phyloP scores from a whole-genome alignment of 306 rosid species.

The Ormosia emarginata region DNA sequence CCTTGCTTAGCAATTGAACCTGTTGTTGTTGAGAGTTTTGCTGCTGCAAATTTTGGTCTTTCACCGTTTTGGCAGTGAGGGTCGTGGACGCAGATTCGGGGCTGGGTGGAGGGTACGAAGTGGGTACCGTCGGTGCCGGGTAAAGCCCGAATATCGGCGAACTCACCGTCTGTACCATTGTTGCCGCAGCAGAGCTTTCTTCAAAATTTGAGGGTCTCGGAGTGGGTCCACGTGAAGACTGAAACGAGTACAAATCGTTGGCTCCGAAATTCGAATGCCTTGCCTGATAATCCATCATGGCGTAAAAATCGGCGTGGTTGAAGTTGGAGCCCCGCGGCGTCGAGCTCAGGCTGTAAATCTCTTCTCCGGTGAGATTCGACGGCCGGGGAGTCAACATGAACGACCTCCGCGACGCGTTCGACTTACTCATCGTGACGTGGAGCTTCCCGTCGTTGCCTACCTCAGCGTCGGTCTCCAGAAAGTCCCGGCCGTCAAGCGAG shows the following conservation, averaged over 20 bases:
- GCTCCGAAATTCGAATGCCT: constrained; percentile 83
- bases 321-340: constrained; percentile 94
- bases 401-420: constrained; percentile 80
- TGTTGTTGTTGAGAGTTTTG: constrained; percentile 8
- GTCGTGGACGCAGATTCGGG: constrained; percentile 66
- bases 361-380: constrained; percentile 92
- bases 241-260: constrained; percentile 71
- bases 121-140: constrained; percentile 46
- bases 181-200: constrained; percentile 54
- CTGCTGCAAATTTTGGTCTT: no score
- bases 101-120: constrained; percentile 73
- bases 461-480: constrained; percentile 88
- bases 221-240: constrained; percentile 80
- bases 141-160: constrained; percentile 69
- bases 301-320: constrained; percentile 81
- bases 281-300: constrained; percentile 76
- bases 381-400: constrained; percentile 85
- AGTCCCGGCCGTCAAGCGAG: constrained; percentile 84
- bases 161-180: constrained; percentile 5
- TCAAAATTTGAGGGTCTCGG: constrained; percentile 91
- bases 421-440: constrained; percentile 83
- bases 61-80: no score
- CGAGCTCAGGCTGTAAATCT: constrained; percentile 89
- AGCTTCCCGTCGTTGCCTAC: constrained; percentile 94
- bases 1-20: constrained; percentile 31